phyloP scores from a whole-genome alignment of 345 rosid genomes.

The Eutrema japonicum region DNA sequence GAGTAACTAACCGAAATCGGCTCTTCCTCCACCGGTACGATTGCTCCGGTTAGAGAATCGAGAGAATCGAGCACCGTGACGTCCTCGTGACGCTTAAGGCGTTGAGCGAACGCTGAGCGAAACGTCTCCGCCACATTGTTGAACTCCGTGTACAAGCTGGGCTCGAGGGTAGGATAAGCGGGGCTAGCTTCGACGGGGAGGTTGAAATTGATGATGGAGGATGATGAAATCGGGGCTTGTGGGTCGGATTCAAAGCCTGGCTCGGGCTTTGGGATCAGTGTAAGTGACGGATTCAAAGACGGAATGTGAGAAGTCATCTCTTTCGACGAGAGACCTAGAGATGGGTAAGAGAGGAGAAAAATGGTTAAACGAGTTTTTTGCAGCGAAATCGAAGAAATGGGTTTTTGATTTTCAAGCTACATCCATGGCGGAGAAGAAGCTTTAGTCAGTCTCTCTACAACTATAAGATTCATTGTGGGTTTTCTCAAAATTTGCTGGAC shows the following conservation, averaged over 20 bases:
- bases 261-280: conserved; percentile 22
- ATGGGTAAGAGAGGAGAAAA: not conserved
- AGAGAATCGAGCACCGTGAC: conserved; percentile 48
- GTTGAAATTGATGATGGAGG: not conserved
- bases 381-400: not conserved
- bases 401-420: conserved; percentile 9
- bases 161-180: conserved; percentile 16
- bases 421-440: conserved; percentile 1
- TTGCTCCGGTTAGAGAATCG: conserved; percentile 63
- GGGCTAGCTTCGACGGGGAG: not conserved
- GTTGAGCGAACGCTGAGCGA: conserved; percentile 61
- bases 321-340: not conserved
- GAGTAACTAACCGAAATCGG: conserved; percentile 6
- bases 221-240: not conserved
- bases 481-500: not conserved
- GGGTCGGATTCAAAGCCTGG: not conserved
- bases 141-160: conserved; percentile 57
- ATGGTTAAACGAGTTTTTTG: not conserved
- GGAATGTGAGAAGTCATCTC: conserved; percentile 6
- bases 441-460: not conserved
- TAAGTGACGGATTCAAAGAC: not conserved
- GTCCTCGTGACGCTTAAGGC: conserved; percentile 47
- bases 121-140: conserved; percentile 58
- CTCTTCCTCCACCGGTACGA: conserved; percentile 51
- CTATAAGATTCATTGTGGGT: not conserved